Conservation (phyloP, 495 filamentous ascomycete species). For the Ascobolus immersus region DNA sequence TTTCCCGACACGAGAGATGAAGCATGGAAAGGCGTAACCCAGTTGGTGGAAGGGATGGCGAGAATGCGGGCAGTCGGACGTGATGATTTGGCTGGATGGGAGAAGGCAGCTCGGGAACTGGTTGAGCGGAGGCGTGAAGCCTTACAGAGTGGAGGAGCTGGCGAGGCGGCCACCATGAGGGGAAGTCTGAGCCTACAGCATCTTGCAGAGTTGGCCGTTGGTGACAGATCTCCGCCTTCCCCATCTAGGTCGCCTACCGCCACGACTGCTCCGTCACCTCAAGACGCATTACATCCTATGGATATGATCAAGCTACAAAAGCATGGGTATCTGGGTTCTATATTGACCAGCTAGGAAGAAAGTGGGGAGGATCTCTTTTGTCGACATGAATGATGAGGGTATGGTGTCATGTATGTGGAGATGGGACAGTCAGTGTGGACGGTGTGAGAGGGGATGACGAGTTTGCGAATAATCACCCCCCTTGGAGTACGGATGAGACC, state of each 20-base stretch:
- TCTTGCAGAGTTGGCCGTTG: slow-evolving; percentile 14
- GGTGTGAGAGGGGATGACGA: neutral
- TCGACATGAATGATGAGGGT: slow-evolving; percentile 4
- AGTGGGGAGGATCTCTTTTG: slow-evolving; percentile 5
- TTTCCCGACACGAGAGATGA: slow-evolving; percentile 14
- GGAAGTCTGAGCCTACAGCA: slow-evolving; percentile 14
- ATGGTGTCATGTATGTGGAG: too few species aligned
- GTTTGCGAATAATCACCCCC: too few species aligned
- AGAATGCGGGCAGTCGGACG: slow-evolving; percentile 6
- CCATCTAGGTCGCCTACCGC: slow-evolving; percentile 2
- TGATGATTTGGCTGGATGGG: slow-evolving; percentile 13
- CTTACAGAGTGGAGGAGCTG: slow-evolving; percentile 4
- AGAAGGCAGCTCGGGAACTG: slow-evolving; percentile 12
- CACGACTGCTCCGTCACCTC: neutral
- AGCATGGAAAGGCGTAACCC: slow-evolving; percentile 16
- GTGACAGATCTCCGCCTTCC: slow-evolving; percentile 12
- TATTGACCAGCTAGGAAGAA: slow-evolving; percentile 6
- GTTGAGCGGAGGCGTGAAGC: slow-evolving; percentile 11
- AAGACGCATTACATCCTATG: slow-evolving; percentile 4
- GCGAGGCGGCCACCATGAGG: slow-evolving; percentile 7
- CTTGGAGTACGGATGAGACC: too few species aligned
- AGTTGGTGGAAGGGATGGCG: slow-evolving; percentile 10
- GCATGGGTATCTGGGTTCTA: slow-evolving; percentile 14
- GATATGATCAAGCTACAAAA: slow-evolving; percentile 10
- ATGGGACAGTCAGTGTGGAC: too few species aligned